Evolutionary conservation across 2,329 filamentous ascomycete species (phyloP).

Genomic region (Ploettnerulaceae sp.): DNA sequence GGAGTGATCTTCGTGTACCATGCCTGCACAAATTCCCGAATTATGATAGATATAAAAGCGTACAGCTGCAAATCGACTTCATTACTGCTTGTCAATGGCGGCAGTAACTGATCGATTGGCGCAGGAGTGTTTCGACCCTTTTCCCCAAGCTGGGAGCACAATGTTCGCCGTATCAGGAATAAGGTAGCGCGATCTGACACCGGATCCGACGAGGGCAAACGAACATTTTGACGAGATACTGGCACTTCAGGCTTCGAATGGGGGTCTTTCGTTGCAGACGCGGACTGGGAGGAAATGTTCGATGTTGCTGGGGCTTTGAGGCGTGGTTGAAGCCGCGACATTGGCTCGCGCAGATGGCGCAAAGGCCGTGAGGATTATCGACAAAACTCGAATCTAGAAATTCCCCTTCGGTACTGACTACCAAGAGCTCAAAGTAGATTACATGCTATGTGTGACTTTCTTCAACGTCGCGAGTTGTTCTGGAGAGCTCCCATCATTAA

Average conservation of each 20-base stretch:
- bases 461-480: not conserved
- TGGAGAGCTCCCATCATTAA: too few species aligned
- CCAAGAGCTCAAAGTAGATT: not conserved
- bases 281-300: constrained; percentile 21
- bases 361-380: constrained; percentile 1
- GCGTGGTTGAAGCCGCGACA: constrained; percentile 23
- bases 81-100: constrained; percentile 89
- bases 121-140: constrained; percentile 47
- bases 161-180: constrained; percentile 73
- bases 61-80: constrained; percentile 92
- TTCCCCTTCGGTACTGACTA: not conserved
- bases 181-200: constrained; percentile 75
- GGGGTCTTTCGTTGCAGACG: constrained; percentile 17
- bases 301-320: constrained; percentile 20
- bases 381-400: not conserved
- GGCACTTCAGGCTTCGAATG: constrained; percentile 17
- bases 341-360: constrained; percentile 7
- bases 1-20: constrained; percentile 94
- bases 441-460: not conserved
- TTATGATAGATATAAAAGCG: constrained; percentile 81
- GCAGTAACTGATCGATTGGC: constrained; percentile 76
- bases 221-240: constrained; percentile 28
- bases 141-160: constrained; percentile 68
- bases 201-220: constrained; percentile 42
- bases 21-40: constrained; percentile 83